These are phyloP conservation scores for Claviceps cyperi DNA, from an alignment of 2,329 filamentous ascomycete species.

Conservation along the genomic window DNA sequence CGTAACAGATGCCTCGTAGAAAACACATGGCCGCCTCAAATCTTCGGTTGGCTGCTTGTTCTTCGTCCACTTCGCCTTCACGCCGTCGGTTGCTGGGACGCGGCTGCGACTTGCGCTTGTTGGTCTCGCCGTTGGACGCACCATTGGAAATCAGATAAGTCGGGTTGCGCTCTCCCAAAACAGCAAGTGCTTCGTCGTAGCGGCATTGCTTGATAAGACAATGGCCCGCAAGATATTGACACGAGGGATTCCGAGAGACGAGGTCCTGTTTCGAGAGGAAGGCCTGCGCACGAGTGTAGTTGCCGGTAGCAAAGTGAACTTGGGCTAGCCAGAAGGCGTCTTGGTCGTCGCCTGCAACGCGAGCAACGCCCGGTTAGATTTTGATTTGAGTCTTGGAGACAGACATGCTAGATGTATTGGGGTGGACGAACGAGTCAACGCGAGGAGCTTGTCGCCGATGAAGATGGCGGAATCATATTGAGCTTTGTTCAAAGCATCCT, in stretches of 20 bases:
- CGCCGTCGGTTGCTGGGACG: conserved; percentile 19
- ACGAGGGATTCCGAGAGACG: conserved; percentile 66
- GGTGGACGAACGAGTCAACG: conserved; percentile 66
- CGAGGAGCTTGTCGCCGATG: conserved; percentile 90
- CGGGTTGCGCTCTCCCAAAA: conserved; percentile 90
- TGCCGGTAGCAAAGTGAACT: conserved; percentile 88
- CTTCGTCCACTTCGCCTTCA: conserved; percentile 31
- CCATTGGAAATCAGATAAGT: conserved; percentile 62
- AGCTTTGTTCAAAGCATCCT: conserved; percentile 88
- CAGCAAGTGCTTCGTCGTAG: conserved; percentile 72
- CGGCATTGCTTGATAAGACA: conserved; percentile 87
- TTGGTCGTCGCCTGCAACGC: conserved; percentile 61
- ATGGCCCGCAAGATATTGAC: conserved; percentile 83
- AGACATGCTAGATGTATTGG: background rate
- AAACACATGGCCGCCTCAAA: conserved; percentile 98
- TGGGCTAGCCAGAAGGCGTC: conserved; percentile 98
- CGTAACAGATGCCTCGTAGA: conserved; percentile 81
- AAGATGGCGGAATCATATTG: conserved; percentile 96
- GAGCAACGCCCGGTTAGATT: background rate
- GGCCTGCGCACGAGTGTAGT: conserved; percentile 81
- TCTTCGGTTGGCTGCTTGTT: conserved; percentile 60
- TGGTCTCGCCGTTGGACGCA: conserved; percentile 36
- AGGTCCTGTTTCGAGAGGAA: conserved; percentile 77
- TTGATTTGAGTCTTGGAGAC: background rate
- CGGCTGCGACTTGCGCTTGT: conserved; percentile 24